These are phyloP conservation scores for Setaria viridis DNA, from an alignment of 202 grass and related monocot species.

Conservation along the genomic window DNA sequence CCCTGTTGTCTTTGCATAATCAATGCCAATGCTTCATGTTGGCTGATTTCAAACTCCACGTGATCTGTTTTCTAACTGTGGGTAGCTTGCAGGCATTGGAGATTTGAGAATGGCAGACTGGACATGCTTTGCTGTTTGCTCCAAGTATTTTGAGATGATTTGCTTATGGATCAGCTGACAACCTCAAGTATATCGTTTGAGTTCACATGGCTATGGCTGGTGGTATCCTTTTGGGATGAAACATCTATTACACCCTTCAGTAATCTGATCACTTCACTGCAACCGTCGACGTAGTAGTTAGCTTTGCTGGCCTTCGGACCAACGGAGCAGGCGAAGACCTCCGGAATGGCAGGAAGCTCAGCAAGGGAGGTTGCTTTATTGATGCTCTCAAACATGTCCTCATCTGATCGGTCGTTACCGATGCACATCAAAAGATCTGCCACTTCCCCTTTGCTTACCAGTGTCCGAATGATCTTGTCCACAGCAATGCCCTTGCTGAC, in stretches of 20 bases:
- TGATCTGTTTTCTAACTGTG: not conserved
- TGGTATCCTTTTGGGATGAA: slow-evolving; percentile 36
- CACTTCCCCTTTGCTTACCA: slow-evolving; percentile 43
- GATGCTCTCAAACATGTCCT: slow-evolving; percentile 90
- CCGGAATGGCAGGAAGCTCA: slow-evolving; percentile 41
- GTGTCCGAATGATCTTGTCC: slow-evolving; percentile 55
- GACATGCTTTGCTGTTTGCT: not conserved
- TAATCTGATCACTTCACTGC: slow-evolving; percentile 67
- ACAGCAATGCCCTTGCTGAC: slow-evolving; percentile 68
- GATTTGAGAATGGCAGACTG: not conserved
- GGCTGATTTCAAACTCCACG: not conserved
- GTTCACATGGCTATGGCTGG: slow-evolving; percentile 1
- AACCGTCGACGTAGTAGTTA: slow-evolving; percentile 71
- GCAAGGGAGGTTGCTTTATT: slow-evolving; percentile 40
- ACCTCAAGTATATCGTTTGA: slow-evolving; percentile 40
- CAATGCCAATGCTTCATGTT: not conserved
- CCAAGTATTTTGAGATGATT: not conserved
- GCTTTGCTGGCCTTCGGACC: slow-evolving; percentile 87
- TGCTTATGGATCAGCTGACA: slow-evolving; percentile 25
- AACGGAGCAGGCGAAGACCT: slow-evolving; percentile 76
- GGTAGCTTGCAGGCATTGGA: not conserved
- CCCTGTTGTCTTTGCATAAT: not conserved
- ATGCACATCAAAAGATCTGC: slow-evolving; percentile 75
- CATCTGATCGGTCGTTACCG: slow-evolving; percentile 82
- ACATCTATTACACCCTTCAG: slow-evolving; percentile 45